phyloP scores from a whole-genome alignment of 345 rosid species.

The Corchorus capsularis region DNA sequence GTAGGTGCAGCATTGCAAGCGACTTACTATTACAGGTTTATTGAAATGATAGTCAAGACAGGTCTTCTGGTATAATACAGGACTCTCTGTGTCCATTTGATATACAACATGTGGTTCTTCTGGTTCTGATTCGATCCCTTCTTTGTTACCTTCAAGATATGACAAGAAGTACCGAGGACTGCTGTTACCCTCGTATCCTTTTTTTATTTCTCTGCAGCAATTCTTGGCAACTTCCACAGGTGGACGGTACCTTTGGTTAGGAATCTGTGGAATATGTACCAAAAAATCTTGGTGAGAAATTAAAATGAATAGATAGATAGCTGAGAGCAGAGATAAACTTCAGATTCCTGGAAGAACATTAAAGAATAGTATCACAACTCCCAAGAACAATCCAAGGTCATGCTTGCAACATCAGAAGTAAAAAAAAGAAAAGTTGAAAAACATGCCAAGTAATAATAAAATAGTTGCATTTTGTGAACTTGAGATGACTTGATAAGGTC shows the following conservation, averaged over 20 bases:
- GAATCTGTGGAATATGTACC: conserved; percentile 39
- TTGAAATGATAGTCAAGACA: conserved; percentile 80
- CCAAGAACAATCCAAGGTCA: background rate
- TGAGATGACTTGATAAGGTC: background rate
- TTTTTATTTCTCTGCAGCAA: conserved; percentile 64
- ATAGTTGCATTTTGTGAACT: background rate
- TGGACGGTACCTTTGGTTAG: conserved; percentile 68
- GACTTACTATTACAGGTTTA: conserved; percentile 69
- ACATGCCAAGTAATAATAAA: background rate
- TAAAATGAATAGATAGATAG: conserved; percentile 16
- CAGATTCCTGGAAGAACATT: background rate
- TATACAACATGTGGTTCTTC: conserved; percentile 61
- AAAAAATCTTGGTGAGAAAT: background rate
- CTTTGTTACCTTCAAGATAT: conserved; percentile 41
- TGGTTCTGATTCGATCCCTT: conserved; percentile 29
- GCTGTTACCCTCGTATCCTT: conserved; percentile 52
- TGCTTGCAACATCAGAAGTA: background rate
- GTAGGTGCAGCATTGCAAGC: background rate
- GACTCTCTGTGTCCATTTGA: conserved; percentile 95
- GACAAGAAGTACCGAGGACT: conserved; percentile 74
- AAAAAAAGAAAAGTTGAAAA: background rate
- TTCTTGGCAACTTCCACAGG: conserved; percentile 65
- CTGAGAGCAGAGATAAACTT: background rate
- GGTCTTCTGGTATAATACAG: conserved; percentile 75
- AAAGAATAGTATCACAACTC: background rate